These are phyloP conservation scores for Stentor roeselii DNA, from an alignment of 73 alveolate species.

Conservation along the genomic window DNA sequence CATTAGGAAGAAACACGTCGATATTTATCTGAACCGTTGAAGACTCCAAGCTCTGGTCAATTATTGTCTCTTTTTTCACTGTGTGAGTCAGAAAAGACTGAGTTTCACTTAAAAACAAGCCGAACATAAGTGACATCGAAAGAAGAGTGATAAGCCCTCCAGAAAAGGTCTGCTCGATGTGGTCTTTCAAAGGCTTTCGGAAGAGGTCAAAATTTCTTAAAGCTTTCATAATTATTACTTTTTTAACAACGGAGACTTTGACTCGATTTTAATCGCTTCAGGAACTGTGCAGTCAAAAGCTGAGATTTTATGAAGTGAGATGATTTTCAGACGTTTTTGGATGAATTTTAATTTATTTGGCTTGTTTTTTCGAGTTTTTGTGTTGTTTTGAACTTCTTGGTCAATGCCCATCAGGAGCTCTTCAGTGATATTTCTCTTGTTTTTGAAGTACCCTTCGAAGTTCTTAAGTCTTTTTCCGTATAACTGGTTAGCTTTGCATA, in stretches of 20 bases:
- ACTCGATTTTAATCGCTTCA: not conserved
- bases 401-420: not conserved
- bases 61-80: not conserved
- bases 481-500: too few species aligned
- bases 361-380: not conserved
- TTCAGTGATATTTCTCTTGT: not conserved
- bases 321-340: constrained; percentile 43
- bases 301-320: not conserved
- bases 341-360: too few species aligned
- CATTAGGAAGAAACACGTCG: constrained; percentile 62
- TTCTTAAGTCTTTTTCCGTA: too few species aligned
- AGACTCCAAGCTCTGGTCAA: constrained; percentile 18
- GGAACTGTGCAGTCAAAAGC: constrained; percentile 2
- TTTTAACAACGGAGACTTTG: constrained; percentile 10
- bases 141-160: constrained; percentile 22
- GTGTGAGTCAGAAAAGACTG: not conserved
- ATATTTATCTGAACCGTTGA: constrained; percentile 49
- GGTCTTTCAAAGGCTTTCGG: constrained; percentile 12
- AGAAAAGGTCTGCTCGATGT: constrained; percentile 1
- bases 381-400: not conserved
- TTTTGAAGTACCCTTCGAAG: too few species aligned
- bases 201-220: constrained; percentile 14
- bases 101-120: constrained; percentile 9
- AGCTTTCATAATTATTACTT: constrained; percentile 17
- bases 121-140: not conserved